phyloP scores from a whole-genome alignment of 148 eudicot species.

The Tetragonia tetragonoides region DNA sequence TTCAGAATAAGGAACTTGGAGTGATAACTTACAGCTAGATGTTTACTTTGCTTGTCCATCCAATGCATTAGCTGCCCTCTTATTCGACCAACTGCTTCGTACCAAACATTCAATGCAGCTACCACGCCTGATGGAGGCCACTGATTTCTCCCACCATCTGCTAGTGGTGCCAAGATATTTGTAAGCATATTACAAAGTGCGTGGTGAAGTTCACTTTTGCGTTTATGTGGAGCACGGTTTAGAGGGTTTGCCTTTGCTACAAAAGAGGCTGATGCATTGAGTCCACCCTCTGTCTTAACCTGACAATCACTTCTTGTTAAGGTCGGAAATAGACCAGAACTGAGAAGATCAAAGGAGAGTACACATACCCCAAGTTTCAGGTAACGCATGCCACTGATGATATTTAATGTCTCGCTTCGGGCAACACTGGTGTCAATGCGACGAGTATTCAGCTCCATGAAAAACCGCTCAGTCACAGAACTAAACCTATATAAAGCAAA shows the following conservation, averaged over 20 bases:
- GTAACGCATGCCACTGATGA: slow-evolving; percentile 97
- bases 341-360: slow-evolving; percentile 2
- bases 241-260: slow-evolving; percentile 97
- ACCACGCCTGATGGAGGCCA: slow-evolving; percentile 98
- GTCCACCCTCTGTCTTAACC: slow-evolving; percentile 97
- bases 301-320: slow-evolving; percentile 40
- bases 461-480: slow-evolving; percentile 98
- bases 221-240: slow-evolving; percentile 91
- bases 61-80: slow-evolving; percentile 80
- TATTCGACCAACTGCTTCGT: slow-evolving; percentile 97
- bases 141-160: slow-evolving; percentile 91
- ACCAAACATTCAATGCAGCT: slow-evolving; percentile 96
- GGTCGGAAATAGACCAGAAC: neutral
- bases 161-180: slow-evolving; percentile 90
- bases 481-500: slow-evolving; percentile 59
- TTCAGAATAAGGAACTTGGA: slow-evolving; percentile 8
- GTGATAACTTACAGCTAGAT: slow-evolving; percentile 71
- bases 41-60: slow-evolving; percentile 99
- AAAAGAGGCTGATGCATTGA: slow-evolving; percentile 98
- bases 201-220: slow-evolving; percentile 97
- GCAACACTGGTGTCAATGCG: slow-evolving; percentile 89
- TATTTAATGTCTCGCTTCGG: slow-evolving; percentile 90
- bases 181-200: slow-evolving; percentile 99
- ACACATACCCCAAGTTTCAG: slow-evolving; percentile 95
- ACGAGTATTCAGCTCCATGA: slow-evolving; percentile 97